Base-by-base conservation (phyloP, 768 basidiomycete genomes). In the Mycena maculata region DNA sequence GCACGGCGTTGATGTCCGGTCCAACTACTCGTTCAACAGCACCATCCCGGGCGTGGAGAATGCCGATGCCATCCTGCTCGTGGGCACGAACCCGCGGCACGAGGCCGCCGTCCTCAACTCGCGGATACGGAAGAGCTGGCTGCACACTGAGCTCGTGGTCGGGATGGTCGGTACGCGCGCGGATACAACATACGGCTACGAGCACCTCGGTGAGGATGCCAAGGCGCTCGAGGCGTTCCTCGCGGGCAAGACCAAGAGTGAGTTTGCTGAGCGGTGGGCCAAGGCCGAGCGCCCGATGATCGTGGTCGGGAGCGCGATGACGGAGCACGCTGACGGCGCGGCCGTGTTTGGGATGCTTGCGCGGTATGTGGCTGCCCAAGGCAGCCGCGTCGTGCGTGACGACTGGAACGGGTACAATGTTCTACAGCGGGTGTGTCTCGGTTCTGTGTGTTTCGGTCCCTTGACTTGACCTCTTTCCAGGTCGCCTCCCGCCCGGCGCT, bases 51-150 rank as follows among this genome's bases (percentile, higher is more conserved):
- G 93, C 25, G 85, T 97, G 28, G 98, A 98, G 75, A 84, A 90
- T 49, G 96, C 98, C 25, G 98, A 99, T 72, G 94, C 82, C 22
- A 94, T 99, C 70, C 88, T 99, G 10, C 88, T 99, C 30, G 89
- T 99, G 72, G 98, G 97, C 62, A 98, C 96, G 45, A 98, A 99
- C 81, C 97, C 97, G 12, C 86, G 98, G 22, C 96, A 98, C 76
- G 98, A 99, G 79, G 98, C 96, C 6, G 92, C 98, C 23, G 96
- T 98, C 60, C 85, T 99, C 71, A 99, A 99, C 85, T 95, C 96
- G 27, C 94, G 98, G 68, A 94, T 99, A 73, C 88, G 98, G 72
- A 96, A 95, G 85, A 92, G 89, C 73, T 99, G 95, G 93, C 76
- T 99, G 70, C 92, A 96, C 75, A 90, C 90, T 8, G 87, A 89